Evolutionary conservation across 768 basidiomycete genomes (phyloP).

Genomic region (Collybia sordida): DNA sequence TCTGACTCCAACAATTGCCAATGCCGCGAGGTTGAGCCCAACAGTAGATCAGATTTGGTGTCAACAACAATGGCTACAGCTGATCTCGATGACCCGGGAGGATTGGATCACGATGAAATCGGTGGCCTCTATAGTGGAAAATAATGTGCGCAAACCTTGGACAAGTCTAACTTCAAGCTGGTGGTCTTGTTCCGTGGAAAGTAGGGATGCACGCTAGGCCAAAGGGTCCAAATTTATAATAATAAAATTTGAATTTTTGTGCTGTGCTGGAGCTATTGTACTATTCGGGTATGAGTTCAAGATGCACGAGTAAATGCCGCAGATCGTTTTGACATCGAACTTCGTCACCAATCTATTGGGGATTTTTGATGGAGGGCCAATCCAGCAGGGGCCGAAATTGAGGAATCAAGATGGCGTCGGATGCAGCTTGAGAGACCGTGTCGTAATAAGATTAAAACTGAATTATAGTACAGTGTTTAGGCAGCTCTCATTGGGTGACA

Average conservation of each 20-base stretch:
- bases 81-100: slow-evolving; percentile 16
- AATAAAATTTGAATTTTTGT: background rate
- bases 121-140: slow-evolving; percentile 11
- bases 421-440: no score
- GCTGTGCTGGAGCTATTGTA: slow-evolving; percentile 1
- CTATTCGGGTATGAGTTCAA: slow-evolving; percentile 15
- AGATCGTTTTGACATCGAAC: slow-evolving; percentile 22
- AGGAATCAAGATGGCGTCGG: no score
- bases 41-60: slow-evolving; percentile 15
- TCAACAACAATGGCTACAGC: slow-evolving; percentile 5
- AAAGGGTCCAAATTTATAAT: background rate
- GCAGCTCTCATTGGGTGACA: no score
- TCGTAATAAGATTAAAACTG: no score
- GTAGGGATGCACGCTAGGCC: background rate
- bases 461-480: no score
- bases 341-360: slow-evolving; percentile 1
- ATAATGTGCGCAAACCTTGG: background rate
- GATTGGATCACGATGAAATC: slow-evolving; percentile 25
- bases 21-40: no score
- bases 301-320: slow-evolving; percentile 14
- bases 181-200: background rate
- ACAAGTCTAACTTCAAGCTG: background rate
- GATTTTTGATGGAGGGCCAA: no score
- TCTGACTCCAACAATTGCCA: slow-evolving; percentile 10
- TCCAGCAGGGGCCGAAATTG: no score